Base-by-base conservation (phyloP, 495 filamentous ascomycete species). In the Sporormia fimetaria region DNA sequence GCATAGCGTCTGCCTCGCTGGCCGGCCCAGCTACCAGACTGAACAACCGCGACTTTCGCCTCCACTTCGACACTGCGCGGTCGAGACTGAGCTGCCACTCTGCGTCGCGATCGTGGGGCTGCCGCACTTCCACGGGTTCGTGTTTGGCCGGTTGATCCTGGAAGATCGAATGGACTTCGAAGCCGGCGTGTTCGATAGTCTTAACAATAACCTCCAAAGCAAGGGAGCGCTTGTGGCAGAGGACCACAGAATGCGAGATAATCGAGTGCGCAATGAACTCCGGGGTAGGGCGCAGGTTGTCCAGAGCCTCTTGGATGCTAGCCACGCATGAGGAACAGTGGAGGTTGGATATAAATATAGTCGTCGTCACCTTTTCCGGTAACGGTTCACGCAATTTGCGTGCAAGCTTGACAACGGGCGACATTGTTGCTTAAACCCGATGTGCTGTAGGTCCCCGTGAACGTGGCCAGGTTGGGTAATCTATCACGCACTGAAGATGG, bases 271-370 rank as follows among this genome's bases (percentile, higher is more conserved):
- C 74, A 6, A 76, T 63, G 63, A 67, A 71, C 37, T 44, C 46
- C 28, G 74, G 57, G 18, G 46, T 46, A 17, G 57, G 63, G 11
- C 57, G 47, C 10, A 64, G 63, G 5, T 63, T 45, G 9, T 45
- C 58, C 22, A 76, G 47, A 46, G 59, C 62, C 29, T 63, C 52
- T 51, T 70, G 63, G 56, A 78, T 76, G 48, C 63, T 59, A 15
- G 67, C 66, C 14, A 76, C 66, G 47, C 74, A 78, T 33, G 73
- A 71, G 21, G 72, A 68, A 62, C 75, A 80, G 52, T 80, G 75
- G 11, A 78, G 62, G 61, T 78, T 77, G 34, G 61, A 48, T 44
- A 60, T 56, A 36, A 60, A 54, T 17, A 60, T 44, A 12, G 51
- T 52, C 5, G 56, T 61, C 2, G 47, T 49, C 10, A 45, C 41